Percentiles rank a stretch among this genome's conserved stretches.
Conservation (phyloP, 306 rosid genomes). For the Oxytropis ochrocephala region DNA sequence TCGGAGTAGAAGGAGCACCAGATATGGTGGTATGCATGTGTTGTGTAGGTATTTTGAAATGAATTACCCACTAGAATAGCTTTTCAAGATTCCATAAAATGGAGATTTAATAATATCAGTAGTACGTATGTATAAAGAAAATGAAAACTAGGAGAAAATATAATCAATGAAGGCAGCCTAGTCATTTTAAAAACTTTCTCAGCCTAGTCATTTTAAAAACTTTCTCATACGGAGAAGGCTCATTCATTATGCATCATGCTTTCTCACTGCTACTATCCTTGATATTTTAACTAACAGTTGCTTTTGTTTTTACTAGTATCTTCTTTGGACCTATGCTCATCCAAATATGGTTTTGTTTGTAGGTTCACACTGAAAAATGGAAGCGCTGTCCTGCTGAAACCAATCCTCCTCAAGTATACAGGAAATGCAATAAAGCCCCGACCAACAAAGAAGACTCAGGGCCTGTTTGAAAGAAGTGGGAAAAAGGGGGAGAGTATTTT, state of each 20-base stretch:
- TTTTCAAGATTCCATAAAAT: neutral
- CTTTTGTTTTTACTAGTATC: neutral
- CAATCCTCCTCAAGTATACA: neutral
- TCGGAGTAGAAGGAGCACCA: neutral
- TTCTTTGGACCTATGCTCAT: conserved; percentile 2
- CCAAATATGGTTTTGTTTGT: neutral
- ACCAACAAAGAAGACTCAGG: conserved; percentile 19
- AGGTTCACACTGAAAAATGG: neutral
- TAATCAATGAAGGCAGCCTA: neutral
- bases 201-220: neutral
- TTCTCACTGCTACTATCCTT: neutral
- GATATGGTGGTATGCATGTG: neutral
- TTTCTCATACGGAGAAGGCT: neutral
- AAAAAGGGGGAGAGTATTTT: conserved; percentile 17
- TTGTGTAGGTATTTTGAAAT: neutral
- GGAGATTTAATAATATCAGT: neutral
- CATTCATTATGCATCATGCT: neutral
- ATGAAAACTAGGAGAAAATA: neutral
- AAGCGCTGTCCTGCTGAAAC: conserved; percentile 5
- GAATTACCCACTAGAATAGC: neutral
- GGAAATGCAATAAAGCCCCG: neutral
- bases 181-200: neutral
- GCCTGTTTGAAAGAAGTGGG: conserved; percentile 35
- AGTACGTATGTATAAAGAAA: neutral
- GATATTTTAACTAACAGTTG: neutral